Percentiles rank a stretch among this genome's conserved stretches.
phyloP scores from a whole-genome alignment of 1,284 basidiomycete species.

The Tremellales sp. region DNA sequence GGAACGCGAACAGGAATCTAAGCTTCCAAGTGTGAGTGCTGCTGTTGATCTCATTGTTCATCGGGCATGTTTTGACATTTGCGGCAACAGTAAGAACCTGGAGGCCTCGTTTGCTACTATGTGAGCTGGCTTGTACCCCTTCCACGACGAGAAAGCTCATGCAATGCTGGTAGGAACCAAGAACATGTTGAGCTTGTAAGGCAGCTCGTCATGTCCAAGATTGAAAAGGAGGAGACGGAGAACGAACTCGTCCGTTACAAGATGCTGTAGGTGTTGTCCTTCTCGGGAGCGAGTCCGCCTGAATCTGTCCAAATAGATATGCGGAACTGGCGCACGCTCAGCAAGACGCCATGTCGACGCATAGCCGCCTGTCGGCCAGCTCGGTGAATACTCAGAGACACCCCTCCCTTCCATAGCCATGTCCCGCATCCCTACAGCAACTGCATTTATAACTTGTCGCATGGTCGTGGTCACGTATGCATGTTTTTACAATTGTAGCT shows the following conservation, averaged over 20 bases:
- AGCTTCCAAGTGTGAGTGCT: constrained; percentile 69
- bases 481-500: too few relatives aligned
- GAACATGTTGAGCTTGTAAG: constrained; percentile 59
- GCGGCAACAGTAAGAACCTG: constrained; percentile 62
- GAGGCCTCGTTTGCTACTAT: constrained; percentile 72
- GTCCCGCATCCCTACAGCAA: too few relatives aligned
- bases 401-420: too few relatives aligned
- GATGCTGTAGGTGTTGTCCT: constrained; percentile 61
- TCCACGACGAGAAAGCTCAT: constrained; percentile 2
- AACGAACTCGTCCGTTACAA: constrained; percentile 87
- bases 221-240: constrained; percentile 85
- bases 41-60: neutral
- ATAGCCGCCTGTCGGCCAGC: constrained; percentile 21
- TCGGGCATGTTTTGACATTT: constrained; percentile 3
- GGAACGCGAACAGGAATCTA: constrained; percentile 72
- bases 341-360: constrained; percentile 60
- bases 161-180: constrained; percentile 29
- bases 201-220: constrained; percentile 77
- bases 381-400: constrained; percentile 6
- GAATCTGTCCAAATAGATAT: constrained; percentile 55
- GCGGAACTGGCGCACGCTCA: constrained; percentile 83
- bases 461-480: too few relatives aligned
- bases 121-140: constrained; percentile 52
- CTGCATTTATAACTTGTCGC: too few relatives aligned
- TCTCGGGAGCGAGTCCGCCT: neutral